phyloP scores from a whole-genome alignment of 495 filamentous ascomycete species.

The Penicillium coffeae region DNA sequence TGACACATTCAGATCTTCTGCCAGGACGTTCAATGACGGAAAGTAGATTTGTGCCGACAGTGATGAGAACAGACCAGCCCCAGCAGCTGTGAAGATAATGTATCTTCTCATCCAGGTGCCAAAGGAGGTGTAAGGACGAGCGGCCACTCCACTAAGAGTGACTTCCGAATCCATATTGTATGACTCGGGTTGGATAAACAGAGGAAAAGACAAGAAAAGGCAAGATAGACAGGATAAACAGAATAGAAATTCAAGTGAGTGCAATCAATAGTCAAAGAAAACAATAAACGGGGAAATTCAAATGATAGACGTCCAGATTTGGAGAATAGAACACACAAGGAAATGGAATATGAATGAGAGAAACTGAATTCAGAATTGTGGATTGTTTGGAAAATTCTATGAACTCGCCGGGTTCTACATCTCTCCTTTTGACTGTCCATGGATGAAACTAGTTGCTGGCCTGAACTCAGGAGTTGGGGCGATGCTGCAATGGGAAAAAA shows the following conservation, averaged over 20 bases:
- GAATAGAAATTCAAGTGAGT: neutral
- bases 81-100: constrained; percentile 13
- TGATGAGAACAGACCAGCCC: constrained; percentile 33
- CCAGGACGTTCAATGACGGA: constrained; percentile 35
- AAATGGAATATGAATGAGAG: neutral
- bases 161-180: neutral
- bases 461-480: neutral
- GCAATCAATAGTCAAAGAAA: no score
- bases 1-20: constrained; percentile 34
- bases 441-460: neutral
- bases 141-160: constrained; percentile 1
- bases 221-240: neutral
- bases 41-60: constrained; percentile 45
- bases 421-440: neutral
- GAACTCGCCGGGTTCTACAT: neutral
- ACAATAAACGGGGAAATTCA: neutral
- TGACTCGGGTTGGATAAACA: neutral
- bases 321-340: neutral
- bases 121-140: constrained; percentile 13
- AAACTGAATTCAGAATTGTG: neutral
- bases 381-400: neutral
- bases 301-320: neutral
- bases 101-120: constrained; percentile 10
- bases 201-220: neutral
- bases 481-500: neutral